phyloP scores from a whole-genome alignment of 2,329 filamentous ascomycete genomes.

The Corynespora cassiicola region DNA sequence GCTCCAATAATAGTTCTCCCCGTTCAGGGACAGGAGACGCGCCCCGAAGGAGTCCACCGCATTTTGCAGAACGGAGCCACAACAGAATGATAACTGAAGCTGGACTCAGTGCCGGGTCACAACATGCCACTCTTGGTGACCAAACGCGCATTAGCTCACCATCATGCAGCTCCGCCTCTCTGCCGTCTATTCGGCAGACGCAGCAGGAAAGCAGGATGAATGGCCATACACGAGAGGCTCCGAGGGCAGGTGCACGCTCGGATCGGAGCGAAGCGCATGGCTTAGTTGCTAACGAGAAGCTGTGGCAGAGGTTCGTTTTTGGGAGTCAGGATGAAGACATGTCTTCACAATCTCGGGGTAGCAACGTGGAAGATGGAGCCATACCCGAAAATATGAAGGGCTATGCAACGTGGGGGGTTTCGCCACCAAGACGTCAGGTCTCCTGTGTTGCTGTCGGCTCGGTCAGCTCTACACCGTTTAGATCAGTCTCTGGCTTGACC shows the following conservation, averaged over 20 bases:
- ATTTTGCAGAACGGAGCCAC: constrained; percentile 8
- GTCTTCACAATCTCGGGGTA: no score
- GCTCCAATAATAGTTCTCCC: constrained; percentile 26
- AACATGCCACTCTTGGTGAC: constrained; percentile 30
- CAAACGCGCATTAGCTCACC: constrained; percentile 21
- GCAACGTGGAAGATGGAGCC: background rate
- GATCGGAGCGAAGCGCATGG: no score
- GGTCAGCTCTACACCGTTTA: constrained; percentile 27
- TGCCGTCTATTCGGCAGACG: constrained; percentile 26
- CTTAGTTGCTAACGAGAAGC: constrained; percentile 24
- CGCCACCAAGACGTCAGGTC: no score
- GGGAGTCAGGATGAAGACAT: constrained; percentile 19
- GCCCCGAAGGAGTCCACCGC: constrained; percentile 20
- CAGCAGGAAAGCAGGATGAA: constrained; percentile 7
- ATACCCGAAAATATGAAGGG: background rate
- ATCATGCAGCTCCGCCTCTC: constrained; percentile 27
- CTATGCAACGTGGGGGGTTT: background rate
- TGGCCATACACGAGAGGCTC: no score
- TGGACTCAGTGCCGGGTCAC: constrained; percentile 27
- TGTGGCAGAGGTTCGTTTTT: constrained; percentile 44
- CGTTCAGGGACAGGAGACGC: constrained; percentile 15
- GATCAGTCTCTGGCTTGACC: constrained; percentile 14
- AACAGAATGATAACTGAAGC: constrained; percentile 7
- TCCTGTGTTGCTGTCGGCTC: constrained; percentile 25
- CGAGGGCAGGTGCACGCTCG: no score